Base-by-base conservation (phyloP, 805 yeast species). In the Lipomyces orientalis region DNA sequence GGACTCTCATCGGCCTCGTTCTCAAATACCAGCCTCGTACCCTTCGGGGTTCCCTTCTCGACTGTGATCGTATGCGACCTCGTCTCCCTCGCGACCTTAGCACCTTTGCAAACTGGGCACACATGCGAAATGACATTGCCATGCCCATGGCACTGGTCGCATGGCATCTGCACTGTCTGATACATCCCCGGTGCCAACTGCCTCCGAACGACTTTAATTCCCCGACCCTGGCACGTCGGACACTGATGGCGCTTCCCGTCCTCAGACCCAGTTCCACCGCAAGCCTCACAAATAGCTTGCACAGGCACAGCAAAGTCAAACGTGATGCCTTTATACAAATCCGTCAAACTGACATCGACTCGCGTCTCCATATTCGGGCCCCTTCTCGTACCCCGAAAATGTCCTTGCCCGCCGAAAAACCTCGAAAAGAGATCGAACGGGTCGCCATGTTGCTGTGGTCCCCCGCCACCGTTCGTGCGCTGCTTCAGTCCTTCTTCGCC, bases 121-220 rank as follows among this genome's bases (percentile, higher is more conserved):
- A 83, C 83, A 71, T 89, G 81, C 58, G 84, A 81, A 54, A 91
- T 88, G 7, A 82, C 79, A 64, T 86, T 81, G 12, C 99, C 99
- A 56, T 83, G 80, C 46, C 98, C 98, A 10, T 81, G 79, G 82
- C 99, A 95, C 61, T 81, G 79, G 63, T 90, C 92, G 83, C 99
- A 95, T 2, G 84, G 82, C 56, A 87, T 84, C 76, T 91, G 94
- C 73, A 93, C 83, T 69, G 88, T 90, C 79, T 95, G 98, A 69
- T 91, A 81, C 92, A 95, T 91, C 7, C 93, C 93, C 4, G 96
- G 97, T 0, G 91, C 98, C 71, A 94, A 79, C 76, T 93, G 97
- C 67, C 89, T 82, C 60, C 86, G 83, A 64, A 88, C 85, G 7
- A 88, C 76, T 51, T 85, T 78, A 29, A 88, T 82, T 34, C 99